Percentiles rank a stretch among this genome's conserved stretches.
Conservation (phyloP, 768 basidiomycete genomes). For the Pleurotus tuber-regium region DNA sequence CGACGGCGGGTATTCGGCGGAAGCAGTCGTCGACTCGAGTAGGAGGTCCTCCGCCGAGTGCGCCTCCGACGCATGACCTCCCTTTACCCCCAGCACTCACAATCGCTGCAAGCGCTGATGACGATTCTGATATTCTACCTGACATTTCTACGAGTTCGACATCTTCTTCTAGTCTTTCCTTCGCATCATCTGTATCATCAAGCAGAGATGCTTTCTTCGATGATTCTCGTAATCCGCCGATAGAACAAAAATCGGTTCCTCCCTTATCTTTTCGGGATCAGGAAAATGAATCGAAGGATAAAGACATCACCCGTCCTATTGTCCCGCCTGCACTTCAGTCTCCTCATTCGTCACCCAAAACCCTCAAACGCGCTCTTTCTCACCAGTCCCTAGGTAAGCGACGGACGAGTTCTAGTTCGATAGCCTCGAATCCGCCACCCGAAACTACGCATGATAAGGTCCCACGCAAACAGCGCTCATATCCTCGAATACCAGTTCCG, state of each 20-base stretch:
- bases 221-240: background rate
- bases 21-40: conserved; percentile 42
- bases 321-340: conserved; percentile 16
- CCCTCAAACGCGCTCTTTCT: conserved; percentile 54
- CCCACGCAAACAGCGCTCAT: conserved; percentile 59
- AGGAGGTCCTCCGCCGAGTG: conserved; percentile 37
- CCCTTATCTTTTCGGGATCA: conserved; percentile 25
- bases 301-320: conserved; percentile 1
- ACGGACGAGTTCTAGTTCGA: conserved; percentile 5
- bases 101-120: conserved; percentile 15
- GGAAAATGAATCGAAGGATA: conserved; percentile 16
- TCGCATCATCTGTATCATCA: conserved; percentile 37
- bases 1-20: conserved; percentile 37
- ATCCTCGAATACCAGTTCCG: conserved; percentile 52
- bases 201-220: conserved; percentile 23
- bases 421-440: conserved; percentile 18
- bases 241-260: conserved; percentile 12
- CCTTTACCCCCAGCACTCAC: conserved; percentile 39
- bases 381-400: conserved; percentile 49
- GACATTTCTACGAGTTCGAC: conserved; percentile 21
- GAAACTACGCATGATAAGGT: conserved; percentile 30
- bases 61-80: conserved; percentile 47
- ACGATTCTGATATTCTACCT: conserved; percentile 14
- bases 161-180: conserved; percentile 41
- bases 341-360: conserved; percentile 26